Evolutionary conservation across 768 basidiomycete genomes (phyloP).

Genomic region (Pisolithus marmoratus): DNA sequence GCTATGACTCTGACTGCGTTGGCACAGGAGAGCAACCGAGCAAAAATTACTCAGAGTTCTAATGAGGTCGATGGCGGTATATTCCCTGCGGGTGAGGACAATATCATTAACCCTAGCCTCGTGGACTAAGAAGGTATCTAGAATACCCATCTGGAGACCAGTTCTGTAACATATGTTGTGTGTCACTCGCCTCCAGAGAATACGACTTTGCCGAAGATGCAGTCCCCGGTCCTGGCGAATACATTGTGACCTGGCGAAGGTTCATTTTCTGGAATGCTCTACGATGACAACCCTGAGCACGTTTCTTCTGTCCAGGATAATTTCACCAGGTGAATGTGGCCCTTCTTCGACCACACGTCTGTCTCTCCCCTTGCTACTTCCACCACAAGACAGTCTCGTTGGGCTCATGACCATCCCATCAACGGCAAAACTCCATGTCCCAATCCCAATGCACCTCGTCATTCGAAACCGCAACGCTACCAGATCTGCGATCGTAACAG

Average conservation of each 20-base stretch:
- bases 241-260: constrained; percentile 65
- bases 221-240: constrained; percentile 50
- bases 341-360: constrained; percentile 44
- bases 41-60: constrained; percentile 49
- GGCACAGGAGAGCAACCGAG: constrained; percentile 37
- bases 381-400: constrained; percentile 56
- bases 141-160: constrained; percentile 65
- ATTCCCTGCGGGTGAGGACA: constrained; percentile 42
- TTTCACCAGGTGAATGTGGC: constrained; percentile 39
- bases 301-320: constrained; percentile 33
- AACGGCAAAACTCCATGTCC: constrained; percentile 56
- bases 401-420: constrained; percentile 64
- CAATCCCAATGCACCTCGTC: constrained; percentile 48
- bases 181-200: constrained; percentile 41
- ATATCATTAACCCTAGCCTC: background rate
- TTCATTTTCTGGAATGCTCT: constrained; percentile 16
- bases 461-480: constrained; percentile 62
- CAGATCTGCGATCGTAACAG: constrained; percentile 61
- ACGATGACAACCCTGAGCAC: background rate
- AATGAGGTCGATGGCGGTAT: constrained; percentile 36
- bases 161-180: constrained; percentile 50
- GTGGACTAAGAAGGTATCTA: constrained; percentile 16
- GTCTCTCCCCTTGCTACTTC: constrained; percentile 55
- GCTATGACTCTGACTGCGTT: background rate
- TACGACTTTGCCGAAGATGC: constrained; percentile 28